phyloP scores from a whole-genome alignment of 2,329 filamentous ascomycete genomes.

The Thelonectria blattea region DNA sequence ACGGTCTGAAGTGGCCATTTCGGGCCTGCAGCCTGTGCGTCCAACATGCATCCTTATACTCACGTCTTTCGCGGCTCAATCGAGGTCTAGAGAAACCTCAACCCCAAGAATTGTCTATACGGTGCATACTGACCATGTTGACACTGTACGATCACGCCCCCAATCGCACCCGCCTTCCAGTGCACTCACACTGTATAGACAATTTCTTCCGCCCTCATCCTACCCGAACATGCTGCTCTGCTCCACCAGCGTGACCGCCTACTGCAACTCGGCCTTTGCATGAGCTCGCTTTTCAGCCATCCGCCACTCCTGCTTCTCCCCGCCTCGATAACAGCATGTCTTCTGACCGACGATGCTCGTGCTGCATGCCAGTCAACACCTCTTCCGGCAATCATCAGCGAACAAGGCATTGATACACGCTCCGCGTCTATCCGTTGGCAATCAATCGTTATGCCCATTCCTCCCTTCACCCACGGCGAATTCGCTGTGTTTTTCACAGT shows the following conservation, averaged over 20 bases:
- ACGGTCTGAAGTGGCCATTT: not conserved
- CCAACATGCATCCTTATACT: conserved; percentile 37
- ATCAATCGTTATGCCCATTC: not conserved
- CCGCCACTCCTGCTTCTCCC: conserved; percentile 28
- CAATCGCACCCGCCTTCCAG: conserved; percentile 6
- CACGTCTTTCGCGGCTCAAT: conserved; percentile 24
- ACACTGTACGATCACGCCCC: conserved; percentile 21
- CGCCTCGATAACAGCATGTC: conserved; percentile 7
- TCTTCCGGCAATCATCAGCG: conserved; percentile 13
- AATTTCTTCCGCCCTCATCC: conserved; percentile 25
- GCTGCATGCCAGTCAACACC: not conserved
- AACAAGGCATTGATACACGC: not conserved
- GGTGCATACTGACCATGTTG: conserved; percentile 31
- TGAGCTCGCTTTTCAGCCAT: conserved; percentile 28
- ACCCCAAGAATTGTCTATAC: conserved; percentile 40
- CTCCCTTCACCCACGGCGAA: not conserved
- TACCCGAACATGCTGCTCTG: conserved; percentile 28
- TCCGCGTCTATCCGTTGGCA: not conserved
- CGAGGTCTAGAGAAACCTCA: conserved; percentile 27
- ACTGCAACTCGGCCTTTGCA: conserved; percentile 33
- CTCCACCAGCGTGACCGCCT: conserved; percentile 37
- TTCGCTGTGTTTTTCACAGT: not conserved
- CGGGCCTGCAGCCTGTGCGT: conserved; percentile 2
- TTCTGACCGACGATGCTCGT: not conserved
- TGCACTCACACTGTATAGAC: conserved; percentile 36